Conservation (phyloP, 495 filamentous ascomycete species). For the Haplographium delicatum region DNA sequence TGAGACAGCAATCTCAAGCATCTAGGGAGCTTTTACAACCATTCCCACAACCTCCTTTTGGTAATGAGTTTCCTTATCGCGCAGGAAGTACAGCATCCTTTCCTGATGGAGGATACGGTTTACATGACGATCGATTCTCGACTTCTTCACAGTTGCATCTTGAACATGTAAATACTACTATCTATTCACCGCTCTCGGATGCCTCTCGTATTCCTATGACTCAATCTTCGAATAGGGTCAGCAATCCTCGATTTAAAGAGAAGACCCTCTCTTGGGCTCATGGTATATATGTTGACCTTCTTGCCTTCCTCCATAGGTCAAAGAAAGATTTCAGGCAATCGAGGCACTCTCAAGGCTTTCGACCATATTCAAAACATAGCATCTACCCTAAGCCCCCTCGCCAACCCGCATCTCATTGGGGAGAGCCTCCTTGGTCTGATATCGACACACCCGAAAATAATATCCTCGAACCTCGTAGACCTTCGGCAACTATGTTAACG, state of each 20-base stretch:
- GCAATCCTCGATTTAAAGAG: constrained; percentile 62
- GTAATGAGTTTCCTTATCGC: neutral
- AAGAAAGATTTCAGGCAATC: constrained; percentile 43
- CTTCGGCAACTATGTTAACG: neutral
- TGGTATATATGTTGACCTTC: constrained; percentile 78
- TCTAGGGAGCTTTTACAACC: neutral
- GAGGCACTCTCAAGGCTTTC: constrained; percentile 35
- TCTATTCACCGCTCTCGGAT: constrained; percentile 8
- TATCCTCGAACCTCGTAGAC: neutral
- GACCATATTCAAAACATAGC: constrained; percentile 43
- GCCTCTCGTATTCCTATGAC: constrained; percentile 14
- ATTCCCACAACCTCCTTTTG: constrained; percentile 1
- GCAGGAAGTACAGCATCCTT: neutral
- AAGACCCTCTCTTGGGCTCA: constrained; percentile 81
- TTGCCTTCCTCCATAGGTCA: constrained; percentile 66
- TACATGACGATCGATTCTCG: neutral
- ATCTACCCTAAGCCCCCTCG: constrained; percentile 63
- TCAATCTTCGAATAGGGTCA: constrained; percentile 11
- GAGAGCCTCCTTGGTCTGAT: constrained; percentile 9
- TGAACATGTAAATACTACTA: neutral
- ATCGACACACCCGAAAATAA: constrained; percentile 6
- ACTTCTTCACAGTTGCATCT: neutral
- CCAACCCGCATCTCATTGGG: constrained; percentile 33
- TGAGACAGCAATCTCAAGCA: neutral
- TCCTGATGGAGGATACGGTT: neutral